phyloP scores from a whole-genome alignment of 768 basidiomycete genomes.

The Mycena metata region DNA sequence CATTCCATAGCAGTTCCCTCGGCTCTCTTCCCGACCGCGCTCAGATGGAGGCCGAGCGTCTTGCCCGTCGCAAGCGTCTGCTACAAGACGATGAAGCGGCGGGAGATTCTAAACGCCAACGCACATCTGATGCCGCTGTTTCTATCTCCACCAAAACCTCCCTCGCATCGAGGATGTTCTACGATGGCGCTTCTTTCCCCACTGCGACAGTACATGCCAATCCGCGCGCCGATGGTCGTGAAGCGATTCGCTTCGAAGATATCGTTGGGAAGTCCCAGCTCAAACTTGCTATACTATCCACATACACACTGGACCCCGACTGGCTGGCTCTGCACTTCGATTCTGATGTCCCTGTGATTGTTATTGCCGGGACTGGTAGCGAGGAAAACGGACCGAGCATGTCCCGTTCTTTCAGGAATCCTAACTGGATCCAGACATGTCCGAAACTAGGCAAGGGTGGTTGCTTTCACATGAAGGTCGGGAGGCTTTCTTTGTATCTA shows the following conservation, averaged over 20 bases:
- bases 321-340: constrained; percentile 87
- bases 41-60: constrained; percentile 81
- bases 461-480: constrained; percentile 86
- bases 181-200: constrained; percentile 29
- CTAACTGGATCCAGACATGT: constrained; percentile 77
- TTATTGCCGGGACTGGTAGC: constrained; percentile 78
- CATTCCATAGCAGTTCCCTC: constrained; percentile 1
- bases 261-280: constrained; percentile 67
- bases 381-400: constrained; percentile 71
- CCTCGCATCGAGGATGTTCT: constrained; percentile 48
- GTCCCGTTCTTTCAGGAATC: constrained; percentile 60
- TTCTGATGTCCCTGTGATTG: constrained; percentile 78
- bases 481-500: neutral
- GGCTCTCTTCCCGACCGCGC: constrained; percentile 79
- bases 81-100: constrained; percentile 49
- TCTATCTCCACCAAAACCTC: constrained; percentile 66
- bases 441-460: constrained; percentile 75
- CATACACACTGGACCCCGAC: constrained; percentile 74
- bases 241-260: constrained; percentile 15
- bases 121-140: constrained; percentile 37
- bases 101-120: constrained; percentile 43
- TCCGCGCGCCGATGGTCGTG: constrained; percentile 60
- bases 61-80: constrained; percentile 77
- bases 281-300: constrained; percentile 82
- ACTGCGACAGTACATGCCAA: constrained; percentile 62